phyloP scores from a whole-genome alignment of 306 rosid genomes.

The Canavalia gladiata region DNA sequence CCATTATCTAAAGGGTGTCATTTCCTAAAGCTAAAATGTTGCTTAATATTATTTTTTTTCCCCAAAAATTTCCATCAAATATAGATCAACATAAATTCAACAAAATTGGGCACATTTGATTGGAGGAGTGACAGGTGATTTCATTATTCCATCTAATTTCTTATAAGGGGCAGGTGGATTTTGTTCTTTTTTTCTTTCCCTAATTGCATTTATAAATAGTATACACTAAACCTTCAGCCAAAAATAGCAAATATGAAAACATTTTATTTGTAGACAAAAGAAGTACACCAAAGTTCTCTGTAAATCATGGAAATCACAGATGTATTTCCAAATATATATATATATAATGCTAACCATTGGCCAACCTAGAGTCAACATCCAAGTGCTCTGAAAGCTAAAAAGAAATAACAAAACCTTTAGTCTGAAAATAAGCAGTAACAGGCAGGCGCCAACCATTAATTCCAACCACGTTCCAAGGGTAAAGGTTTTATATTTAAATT shows the following conservation, averaged over 20 bases:
- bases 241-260: conserved; percentile 18
- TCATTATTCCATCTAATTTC: neutral
- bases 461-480: conserved; percentile 29
- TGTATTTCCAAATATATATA: neutral
- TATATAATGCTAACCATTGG: neutral
- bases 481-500: conserved; percentile 15
- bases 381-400: conserved; percentile 1
- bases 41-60: neutral
- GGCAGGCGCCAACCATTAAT: conserved; percentile 18
- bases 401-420: conserved; percentile 6
- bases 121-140: no score
- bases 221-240: neutral
- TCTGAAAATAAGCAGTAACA: conserved; percentile 24
- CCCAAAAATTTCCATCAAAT: neutral
- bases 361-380: conserved; percentile 33
- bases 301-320: conserved; percentile 1
- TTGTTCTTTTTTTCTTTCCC: neutral
- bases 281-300: neutral
- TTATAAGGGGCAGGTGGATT: neutral
- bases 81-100: no score
- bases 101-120: no score
- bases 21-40: conserved; percentile 24
- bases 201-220: neutral
- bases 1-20: conserved; percentile 23
- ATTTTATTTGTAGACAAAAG: neutral